Base-by-base conservation (phyloP, 176 grass and related monocot species). In the Puccinellia tenuiflora region DNA sequence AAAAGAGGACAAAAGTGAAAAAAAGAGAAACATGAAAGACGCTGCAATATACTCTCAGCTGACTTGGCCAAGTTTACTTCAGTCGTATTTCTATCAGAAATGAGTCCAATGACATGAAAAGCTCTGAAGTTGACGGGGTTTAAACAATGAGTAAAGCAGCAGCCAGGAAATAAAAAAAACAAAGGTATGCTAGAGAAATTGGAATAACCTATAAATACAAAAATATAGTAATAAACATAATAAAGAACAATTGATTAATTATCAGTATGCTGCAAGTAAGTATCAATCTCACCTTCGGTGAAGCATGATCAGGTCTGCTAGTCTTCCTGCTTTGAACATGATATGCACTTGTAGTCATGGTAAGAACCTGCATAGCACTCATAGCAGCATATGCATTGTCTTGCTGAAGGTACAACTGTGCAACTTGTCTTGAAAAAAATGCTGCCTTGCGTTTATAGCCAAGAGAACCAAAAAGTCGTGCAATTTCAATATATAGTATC, bases 381-480 rank as follows among this genome's bases (percentile, higher is more conserved):
- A 96, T 92, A 78, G 96, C 96, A 78, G 96, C 96, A 54, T 85
- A 94, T 53, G 84, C 73, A 74, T 91, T 96, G 82, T 99, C 96
- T 86, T 99, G 96, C 85, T 96, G 96, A 80, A 95, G 89, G 80
- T 99, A 99, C 62, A 99, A 85, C 66, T 96, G 96, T 60, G 96
- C 93, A 88, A 99, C 96, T 86, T 94, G 96, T 80, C 96, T 94
- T 70, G 96, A 99, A 83, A 99, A 99, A 84, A 99, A 99, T 47
- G 96, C 96, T 3, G 96, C 96, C 70, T 99, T 99, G 63, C 96
- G 91, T 50, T 86, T 89, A 89, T 99, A 99, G 20, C 96, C 96
- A 79, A 99, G 87, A 76, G 91, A 81, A 66, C 93, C 96, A 86
- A 99, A 99, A 77, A 99, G 85, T 85, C 96, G 95, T 24, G 96